These are phyloP conservation scores for Erythrophleum ivorense DNA, from an alignment of 331 rosid genomes.

Conservation along the genomic window DNA sequence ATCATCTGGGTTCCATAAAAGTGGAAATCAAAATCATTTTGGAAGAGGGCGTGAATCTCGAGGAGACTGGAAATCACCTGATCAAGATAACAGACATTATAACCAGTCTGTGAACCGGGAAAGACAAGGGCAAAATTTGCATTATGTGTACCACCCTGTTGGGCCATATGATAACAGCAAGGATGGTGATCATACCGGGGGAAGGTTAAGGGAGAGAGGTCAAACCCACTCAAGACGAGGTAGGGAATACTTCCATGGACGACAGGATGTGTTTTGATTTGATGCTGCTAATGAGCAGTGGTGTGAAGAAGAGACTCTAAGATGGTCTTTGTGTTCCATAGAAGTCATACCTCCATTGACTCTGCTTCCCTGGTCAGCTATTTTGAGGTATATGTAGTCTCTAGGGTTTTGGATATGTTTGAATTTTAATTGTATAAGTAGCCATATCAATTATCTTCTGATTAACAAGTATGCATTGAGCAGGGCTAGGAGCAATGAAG, in stretches of 20 bases:
- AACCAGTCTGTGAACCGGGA: conserved; percentile 60
- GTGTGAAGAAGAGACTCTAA: conserved; percentile 11
- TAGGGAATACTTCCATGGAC: conserved; percentile 65
- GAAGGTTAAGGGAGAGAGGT: conserved; percentile 74
- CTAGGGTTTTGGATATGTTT: conserved; percentile 10
- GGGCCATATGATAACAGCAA: conserved; percentile 59
- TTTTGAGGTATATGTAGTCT: conserved; percentile 46
- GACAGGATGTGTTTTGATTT: conserved; percentile 59
- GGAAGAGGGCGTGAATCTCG: conserved; percentile 70
- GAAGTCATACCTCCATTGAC: conserved; percentile 36
- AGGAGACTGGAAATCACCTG: conserved; percentile 64
- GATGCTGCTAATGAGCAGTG: conserved; percentile 47
- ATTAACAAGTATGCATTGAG: conserved; percentile 36
- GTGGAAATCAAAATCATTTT: conserved; percentile 65
- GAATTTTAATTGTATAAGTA: too few relatives aligned
- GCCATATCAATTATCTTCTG: conserved; percentile 31
- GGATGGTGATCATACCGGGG: conserved; percentile 57
- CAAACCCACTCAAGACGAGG: conserved; percentile 74
- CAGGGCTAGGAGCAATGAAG: conserved; percentile 54
- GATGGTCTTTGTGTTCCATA: conserved; percentile 39
- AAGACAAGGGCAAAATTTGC: conserved; percentile 65
- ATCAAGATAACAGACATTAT: conserved; percentile 60
- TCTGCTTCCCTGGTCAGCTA: conserved; percentile 35
- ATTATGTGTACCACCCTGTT: conserved; percentile 77
- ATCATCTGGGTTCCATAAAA: conserved; percentile 62